Conservation (phyloP, 768 basidiomycete species). For the Tephrocybe sp. region DNA sequence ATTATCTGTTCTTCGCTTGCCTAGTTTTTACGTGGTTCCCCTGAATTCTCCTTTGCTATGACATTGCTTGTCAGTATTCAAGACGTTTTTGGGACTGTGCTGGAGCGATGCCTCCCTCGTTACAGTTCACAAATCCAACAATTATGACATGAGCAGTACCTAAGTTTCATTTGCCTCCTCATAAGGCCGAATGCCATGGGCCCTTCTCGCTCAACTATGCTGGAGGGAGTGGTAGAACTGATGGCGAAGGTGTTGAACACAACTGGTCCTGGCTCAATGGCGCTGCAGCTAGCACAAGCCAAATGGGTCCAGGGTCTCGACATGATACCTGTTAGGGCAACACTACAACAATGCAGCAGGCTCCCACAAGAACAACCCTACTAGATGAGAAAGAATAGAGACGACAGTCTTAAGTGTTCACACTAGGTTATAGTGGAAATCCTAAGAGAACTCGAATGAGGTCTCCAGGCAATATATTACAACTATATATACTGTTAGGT, state of each 20-base stretch:
- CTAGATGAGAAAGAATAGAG: too few relatives aligned
- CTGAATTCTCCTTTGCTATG: constrained; percentile 17
- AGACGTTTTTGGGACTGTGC: neutral
- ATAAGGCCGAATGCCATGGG: constrained; percentile 21
- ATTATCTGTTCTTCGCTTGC: constrained; percentile 6
- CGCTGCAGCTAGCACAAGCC: constrained; percentile 24
- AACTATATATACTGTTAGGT: too few relatives aligned
- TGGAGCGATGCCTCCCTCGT: neutral
- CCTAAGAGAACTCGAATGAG: too few relatives aligned
- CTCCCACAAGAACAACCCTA: too few relatives aligned
- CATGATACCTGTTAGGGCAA: too few relatives aligned
- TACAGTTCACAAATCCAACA: too few relatives aligned
- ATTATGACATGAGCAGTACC: too few relatives aligned
- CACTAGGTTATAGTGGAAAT: too few relatives aligned
- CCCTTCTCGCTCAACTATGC: constrained; percentile 21
- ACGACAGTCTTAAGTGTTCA: too few relatives aligned
- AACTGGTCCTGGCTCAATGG: constrained; percentile 27
- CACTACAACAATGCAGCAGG: too few relatives aligned
- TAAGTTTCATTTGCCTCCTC: constrained; percentile 20
- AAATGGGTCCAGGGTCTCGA: constrained; percentile 33
- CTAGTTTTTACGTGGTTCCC: too few relatives aligned
- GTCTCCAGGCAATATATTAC: too few relatives aligned
- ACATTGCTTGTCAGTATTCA: constrained; percentile 26
- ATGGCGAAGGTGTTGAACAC: constrained; percentile 33
- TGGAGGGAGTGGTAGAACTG: constrained; percentile 24